These are phyloP conservation scores for Oropetium thomaeum DNA, from an alignment of 176 grass and related monocot genomes.

Conservation along the genomic window DNA sequence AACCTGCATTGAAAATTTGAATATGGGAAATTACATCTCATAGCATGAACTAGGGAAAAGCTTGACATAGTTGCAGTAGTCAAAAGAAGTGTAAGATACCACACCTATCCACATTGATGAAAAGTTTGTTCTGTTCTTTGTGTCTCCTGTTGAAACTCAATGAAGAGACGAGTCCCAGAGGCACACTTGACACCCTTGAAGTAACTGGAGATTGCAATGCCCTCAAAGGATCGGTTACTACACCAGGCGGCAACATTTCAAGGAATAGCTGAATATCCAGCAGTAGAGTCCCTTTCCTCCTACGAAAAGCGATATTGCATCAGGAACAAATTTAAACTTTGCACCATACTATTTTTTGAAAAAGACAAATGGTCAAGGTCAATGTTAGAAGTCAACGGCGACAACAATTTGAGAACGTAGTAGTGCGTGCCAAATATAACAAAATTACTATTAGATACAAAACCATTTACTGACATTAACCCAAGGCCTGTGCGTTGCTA, in stretches of 20 bases:
- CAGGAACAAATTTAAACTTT: neutral
- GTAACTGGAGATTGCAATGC: slow-evolving; percentile 17
- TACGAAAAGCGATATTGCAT: slow-evolving; percentile 7
- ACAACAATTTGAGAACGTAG: too few species aligned
- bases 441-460: neutral
- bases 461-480: too few species aligned
- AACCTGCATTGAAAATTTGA: slow-evolving; percentile 21
- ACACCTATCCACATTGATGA: slow-evolving; percentile 48
- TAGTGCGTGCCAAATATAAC: neutral
- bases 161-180: slow-evolving; percentile 40
- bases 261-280: slow-evolving; percentile 18
- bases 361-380: too few species aligned
- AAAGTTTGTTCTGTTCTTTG: slow-evolving; percentile 36
- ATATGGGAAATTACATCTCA: slow-evolving; percentile 10
- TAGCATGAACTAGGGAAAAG: neutral
- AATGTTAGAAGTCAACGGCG: too few species aligned
- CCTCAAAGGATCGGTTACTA: slow-evolving; percentile 51
- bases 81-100: neutral
- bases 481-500: too few species aligned
- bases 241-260: slow-evolving; percentile 59
- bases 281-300: neutral
- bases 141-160: slow-evolving; percentile 34
- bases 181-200: slow-evolving; percentile 31
- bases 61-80: neutral
- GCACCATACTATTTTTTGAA: too few species aligned